Evolutionary conservation across 2,329 filamentous ascomycete species (phyloP).

Genomic region (Anthostomella pinea): DNA sequence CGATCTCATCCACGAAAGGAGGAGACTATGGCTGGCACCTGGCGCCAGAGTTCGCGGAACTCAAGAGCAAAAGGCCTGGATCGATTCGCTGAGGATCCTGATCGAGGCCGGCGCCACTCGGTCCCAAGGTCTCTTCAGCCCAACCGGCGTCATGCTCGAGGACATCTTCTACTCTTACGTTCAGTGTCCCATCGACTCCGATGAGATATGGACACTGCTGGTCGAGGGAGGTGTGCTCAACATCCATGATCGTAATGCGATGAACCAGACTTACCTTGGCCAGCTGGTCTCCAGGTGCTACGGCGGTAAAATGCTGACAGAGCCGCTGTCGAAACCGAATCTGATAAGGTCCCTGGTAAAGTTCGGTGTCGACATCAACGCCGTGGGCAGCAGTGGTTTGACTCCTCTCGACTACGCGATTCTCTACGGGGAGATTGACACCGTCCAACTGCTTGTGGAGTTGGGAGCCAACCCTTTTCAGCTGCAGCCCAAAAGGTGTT

Average conservation of each 20-base stretch:
- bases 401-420: slow-evolving; percentile 5
- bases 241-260: slow-evolving; percentile 1
- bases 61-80: too few species aligned
- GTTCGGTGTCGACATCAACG: slow-evolving; percentile 2
- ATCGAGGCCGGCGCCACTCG: too few species aligned
- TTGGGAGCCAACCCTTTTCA: slow-evolving; percentile 4
- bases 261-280: slow-evolving; percentile 5
- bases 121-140: too few species aligned
- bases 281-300: slow-evolving; percentile 5
- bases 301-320: not conserved
- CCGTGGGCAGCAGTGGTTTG: slow-evolving; percentile 1
- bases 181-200: too few species aligned
- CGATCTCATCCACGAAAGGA: too few species aligned
- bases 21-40: too few species aligned
- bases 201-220: slow-evolving; percentile 8
- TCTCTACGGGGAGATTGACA: not conserved
- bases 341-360: slow-evolving; percentile 3
- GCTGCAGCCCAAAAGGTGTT: not conserved
- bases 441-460: slow-evolving; percentile 3
- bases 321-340: slow-evolving; percentile 4
- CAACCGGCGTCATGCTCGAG: too few species aligned
- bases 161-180: too few species aligned
- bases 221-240: not conserved
- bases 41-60: too few species aligned
- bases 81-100: too few species aligned